Conservation (phyloP, 768 basidiomycete genomes). For the Boletus rufocinnamomeus region DNA sequence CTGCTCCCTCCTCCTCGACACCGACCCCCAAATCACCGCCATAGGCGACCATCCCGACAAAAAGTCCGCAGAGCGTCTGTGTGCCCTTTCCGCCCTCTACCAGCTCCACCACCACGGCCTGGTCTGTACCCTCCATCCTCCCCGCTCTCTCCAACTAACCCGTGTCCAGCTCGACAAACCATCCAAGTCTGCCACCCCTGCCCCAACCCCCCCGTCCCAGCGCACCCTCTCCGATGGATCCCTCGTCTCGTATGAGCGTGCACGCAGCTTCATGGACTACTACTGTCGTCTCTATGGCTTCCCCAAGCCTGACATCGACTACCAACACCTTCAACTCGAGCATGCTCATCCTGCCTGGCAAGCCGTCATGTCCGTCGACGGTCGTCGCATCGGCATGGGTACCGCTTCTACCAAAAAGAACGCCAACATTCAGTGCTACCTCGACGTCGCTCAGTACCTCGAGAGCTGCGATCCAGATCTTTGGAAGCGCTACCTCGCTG, state of each 20-base stretch:
- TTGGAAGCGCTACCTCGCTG: slow-evolving; percentile 70
- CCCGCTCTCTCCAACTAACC: background rate
- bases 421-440: slow-evolving; percentile 71
- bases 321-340: slow-evolving; percentile 36
- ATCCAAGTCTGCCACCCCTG: slow-evolving; percentile 19
- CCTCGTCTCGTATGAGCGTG: slow-evolving; percentile 65
- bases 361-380: slow-evolving; percentile 73
- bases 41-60: slow-evolving; percentile 60
- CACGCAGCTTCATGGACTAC: slow-evolving; percentile 92
- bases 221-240: slow-evolving; percentile 62
- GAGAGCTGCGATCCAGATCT: slow-evolving; percentile 79
- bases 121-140: slow-evolving; percentile 46
- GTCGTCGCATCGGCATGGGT: slow-evolving; percentile 82
- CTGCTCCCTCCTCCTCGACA: slow-evolving; percentile 29
- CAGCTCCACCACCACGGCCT: slow-evolving; percentile 65
- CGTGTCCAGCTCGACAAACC: slow-evolving; percentile 31
- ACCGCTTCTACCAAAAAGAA: slow-evolving; percentile 66
- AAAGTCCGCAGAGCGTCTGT: slow-evolving; percentile 73
- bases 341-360: slow-evolving; percentile 52
- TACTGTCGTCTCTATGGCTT: slow-evolving; percentile 84
- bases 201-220: slow-evolving; percentile 13
- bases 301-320: slow-evolving; percentile 68
- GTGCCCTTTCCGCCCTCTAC: slow-evolving; percentile 70
- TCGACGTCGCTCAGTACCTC: slow-evolving; percentile 87
- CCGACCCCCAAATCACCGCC: slow-evolving; percentile 47